Percentiles rank a stretch among this genome's conserved stretches.
Conservation (phyloP, 129 eudicot genomes). For the Helichrysum umbraculigerum region DNA sequence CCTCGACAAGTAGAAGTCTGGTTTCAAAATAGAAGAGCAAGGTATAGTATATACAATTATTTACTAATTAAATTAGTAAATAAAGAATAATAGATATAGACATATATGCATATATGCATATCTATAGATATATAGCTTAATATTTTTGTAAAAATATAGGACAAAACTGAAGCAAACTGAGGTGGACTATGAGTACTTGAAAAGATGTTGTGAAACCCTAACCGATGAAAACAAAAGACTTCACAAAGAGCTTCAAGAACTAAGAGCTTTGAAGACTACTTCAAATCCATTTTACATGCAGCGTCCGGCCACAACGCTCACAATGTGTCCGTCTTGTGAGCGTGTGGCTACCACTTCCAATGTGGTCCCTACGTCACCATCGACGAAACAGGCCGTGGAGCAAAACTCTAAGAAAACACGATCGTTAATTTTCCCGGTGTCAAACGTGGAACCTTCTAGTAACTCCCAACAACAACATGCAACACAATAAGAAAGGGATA, state of each 20-base stretch:
- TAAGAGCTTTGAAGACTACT: conserved; percentile 59
- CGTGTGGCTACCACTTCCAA: conserved; percentile 63
- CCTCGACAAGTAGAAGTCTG: conserved; percentile 88
- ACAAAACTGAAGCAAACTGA: conserved; percentile 86
- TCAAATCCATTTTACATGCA: conserved; percentile 69
- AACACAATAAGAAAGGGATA: conserved; percentile 30
- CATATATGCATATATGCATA: not conserved
- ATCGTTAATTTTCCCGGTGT: conserved; percentile 30
- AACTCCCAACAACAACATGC: conserved; percentile 48
- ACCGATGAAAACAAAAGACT: conserved; percentile 70
- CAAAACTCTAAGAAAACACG: conserved; percentile 34
- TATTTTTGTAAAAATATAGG: conserved; percentile 30
- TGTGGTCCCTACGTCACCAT: conserved; percentile 15
- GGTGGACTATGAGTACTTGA: conserved; percentile 81
- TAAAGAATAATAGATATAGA: not conserved
- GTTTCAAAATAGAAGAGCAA: conserved; percentile 90
- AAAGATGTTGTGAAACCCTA: conserved; percentile 72
- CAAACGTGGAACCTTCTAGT: conserved; percentile 21
- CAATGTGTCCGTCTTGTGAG: conserved; percentile 89
- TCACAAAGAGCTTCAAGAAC: conserved; percentile 73
- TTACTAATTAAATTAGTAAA: not conserved
- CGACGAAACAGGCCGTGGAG: not conserved
- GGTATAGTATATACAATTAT: conserved; percentile 32
- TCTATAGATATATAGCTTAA: not conserved
- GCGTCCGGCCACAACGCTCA: conserved; percentile 76